These are phyloP conservation scores for Alternaria novae-zelandiae DNA, from an alignment of 2,329 filamentous ascomycete genomes.

Conservation along the genomic window DNA sequence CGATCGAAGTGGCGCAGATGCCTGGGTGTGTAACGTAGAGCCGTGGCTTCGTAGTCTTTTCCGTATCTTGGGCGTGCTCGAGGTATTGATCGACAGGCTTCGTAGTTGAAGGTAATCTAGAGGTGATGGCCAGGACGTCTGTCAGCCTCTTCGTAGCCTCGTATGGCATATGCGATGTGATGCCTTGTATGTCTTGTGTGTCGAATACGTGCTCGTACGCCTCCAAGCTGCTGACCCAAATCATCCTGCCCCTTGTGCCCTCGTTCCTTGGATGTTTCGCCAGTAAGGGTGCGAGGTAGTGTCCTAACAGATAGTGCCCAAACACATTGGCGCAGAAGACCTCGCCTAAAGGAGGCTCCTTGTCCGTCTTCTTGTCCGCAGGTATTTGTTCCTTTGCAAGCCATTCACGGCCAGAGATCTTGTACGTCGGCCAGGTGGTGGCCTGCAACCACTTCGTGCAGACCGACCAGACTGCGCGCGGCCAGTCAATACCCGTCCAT, in stretches of 20 bases:
- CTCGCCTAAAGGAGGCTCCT: slow-evolving; percentile 71
- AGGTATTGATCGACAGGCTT: slow-evolving; percentile 50
- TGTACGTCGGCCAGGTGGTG: slow-evolving; percentile 80
- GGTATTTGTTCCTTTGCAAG: slow-evolving; percentile 61
- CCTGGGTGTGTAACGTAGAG: slow-evolving; percentile 87
- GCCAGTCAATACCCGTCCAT: slow-evolving; percentile 80
- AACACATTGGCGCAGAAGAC: slow-evolving; percentile 94
- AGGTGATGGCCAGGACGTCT: slow-evolving; percentile 80
- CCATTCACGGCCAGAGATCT: slow-evolving; percentile 66
- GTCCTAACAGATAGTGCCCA: slow-evolving; percentile 88
- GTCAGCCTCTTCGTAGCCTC: slow-evolving; percentile 88
- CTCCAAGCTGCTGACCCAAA: slow-evolving; percentile 89
- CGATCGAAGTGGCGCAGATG: slow-evolving; percentile 80
- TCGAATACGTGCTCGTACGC: slow-evolving; percentile 65
- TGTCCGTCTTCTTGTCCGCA: slow-evolving; percentile 38
- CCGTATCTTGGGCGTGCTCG: slow-evolving; percentile 9
- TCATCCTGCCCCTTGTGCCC: slow-evolving; percentile 66
- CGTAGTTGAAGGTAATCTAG: slow-evolving; percentile 67
- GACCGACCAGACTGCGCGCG: slow-evolving; percentile 60
- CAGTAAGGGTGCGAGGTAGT: slow-evolving; percentile 79
- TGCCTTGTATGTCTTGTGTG: slow-evolving; percentile 76
- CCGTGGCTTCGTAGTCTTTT: slow-evolving; percentile 55
- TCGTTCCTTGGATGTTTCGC: slow-evolving; percentile 51
- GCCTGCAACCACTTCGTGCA: slow-evolving; percentile 70
- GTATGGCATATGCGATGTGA: slow-evolving; percentile 71